phyloP scores from a whole-genome alignment of 1,284 basidiomycete genomes.

The Crepidotus sp. region DNA sequence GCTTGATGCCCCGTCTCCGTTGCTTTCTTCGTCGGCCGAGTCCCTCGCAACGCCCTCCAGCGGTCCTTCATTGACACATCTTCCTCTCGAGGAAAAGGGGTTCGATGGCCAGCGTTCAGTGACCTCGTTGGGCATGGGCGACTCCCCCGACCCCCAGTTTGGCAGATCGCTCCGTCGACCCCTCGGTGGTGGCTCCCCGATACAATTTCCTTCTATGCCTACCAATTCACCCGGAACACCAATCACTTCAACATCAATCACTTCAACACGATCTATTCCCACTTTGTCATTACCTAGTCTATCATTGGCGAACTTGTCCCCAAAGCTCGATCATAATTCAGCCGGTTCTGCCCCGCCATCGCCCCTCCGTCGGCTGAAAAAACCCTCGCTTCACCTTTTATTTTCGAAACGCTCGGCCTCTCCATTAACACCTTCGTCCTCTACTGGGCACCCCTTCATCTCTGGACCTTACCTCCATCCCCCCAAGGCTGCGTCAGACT shows the following conservation, averaged over 20 bases:
- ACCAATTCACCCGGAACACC: slow-evolving; percentile 21
- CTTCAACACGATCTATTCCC: slow-evolving; percentile 33
- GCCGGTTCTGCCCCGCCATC: slow-evolving; percentile 21
- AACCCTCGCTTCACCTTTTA: slow-evolving; percentile 45
- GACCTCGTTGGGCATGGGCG: slow-evolving; percentile 15
- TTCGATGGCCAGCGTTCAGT: slow-evolving; percentile 16
- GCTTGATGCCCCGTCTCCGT: slow-evolving; percentile 25
- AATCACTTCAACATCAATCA: slow-evolving; percentile 23
- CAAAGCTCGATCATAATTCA: slow-evolving; percentile 16
- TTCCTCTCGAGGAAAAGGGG: slow-evolving; percentile 25
- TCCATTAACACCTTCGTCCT: slow-evolving; percentile 24
- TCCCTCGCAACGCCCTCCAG: slow-evolving; percentile 35
- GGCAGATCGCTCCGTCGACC: slow-evolving; percentile 7
- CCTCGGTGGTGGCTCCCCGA: slow-evolving; percentile 16
- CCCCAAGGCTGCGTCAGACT: slow-evolving; percentile 32
- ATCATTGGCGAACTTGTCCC: slow-evolving; percentile 17
- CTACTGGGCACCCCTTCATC: slow-evolving; percentile 23
- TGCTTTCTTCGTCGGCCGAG: slow-evolving; percentile 37
- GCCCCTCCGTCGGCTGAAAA: slow-evolving; percentile 36
- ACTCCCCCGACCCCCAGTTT: slow-evolving; percentile 14
- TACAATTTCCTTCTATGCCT: slow-evolving; percentile 30
- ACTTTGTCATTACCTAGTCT: slow-evolving; percentile 35
- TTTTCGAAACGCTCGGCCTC: slow-evolving; percentile 43
- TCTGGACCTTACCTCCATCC: slow-evolving; percentile 27
- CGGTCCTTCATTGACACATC: slow-evolving; percentile 30